phyloP scores from a whole-genome alignment of 2,329 filamentous ascomycete genomes.

The Penicillium sp. region DNA sequence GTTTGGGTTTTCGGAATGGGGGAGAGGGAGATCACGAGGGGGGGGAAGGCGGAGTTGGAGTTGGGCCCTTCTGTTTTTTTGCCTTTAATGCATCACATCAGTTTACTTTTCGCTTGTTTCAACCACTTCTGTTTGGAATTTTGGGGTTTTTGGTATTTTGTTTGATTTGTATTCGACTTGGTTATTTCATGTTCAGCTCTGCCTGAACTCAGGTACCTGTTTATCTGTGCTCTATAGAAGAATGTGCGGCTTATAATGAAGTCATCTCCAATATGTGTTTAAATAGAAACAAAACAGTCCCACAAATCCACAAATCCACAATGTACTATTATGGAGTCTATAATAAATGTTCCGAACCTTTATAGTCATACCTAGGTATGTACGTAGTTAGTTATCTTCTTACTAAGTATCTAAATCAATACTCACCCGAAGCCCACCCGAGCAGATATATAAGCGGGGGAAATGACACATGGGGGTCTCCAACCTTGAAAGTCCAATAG shows the following conservation, averaged over 20 bases:
- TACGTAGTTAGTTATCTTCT: neutral
- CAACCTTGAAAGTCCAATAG: neutral
- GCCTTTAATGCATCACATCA: conserved; percentile 8
- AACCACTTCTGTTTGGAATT: neutral
- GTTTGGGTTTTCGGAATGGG: conserved; percentile 4
- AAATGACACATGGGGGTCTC: neutral
- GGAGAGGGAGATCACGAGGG: conserved; percentile 20
- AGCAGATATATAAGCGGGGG: neutral
- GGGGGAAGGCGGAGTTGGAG: conserved; percentile 26
- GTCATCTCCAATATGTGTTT: neutral
- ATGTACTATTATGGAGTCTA: neutral
- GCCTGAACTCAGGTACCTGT: neutral
- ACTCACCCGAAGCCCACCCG: neutral
- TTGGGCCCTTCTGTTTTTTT: conserved; percentile 15
- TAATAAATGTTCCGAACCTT: neutral
- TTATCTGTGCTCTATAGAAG: neutral
- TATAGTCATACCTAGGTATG: too few relatives aligned
- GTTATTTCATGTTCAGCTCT: neutral
- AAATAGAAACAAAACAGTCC: conserved; percentile 1
- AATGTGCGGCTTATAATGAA: conserved; percentile 1
- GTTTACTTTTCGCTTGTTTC: neutral
- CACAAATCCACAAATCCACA: neutral
- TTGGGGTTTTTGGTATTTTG: neutral
- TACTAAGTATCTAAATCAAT: neutral
- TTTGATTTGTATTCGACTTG: neutral